A percentile compares a stretch with the other conserved stretches of the same genome.
Evolutionary conservation across 176 grass and related monocot genomes (phyloP).

Genomic region (Lolium perenne): DNA sequence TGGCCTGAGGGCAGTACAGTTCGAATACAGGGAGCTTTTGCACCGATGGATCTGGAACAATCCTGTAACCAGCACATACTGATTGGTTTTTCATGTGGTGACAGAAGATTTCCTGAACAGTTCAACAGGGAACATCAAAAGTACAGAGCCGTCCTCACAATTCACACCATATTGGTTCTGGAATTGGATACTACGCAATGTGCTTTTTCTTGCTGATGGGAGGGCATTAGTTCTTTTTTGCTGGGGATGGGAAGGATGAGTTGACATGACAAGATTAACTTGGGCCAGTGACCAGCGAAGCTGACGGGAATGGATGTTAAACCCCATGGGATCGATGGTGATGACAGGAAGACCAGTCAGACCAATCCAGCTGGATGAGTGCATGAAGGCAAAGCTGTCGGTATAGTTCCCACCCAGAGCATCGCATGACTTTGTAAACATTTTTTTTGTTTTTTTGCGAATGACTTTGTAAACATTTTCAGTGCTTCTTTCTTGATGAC

Average conservation of each 20-base stretch:
- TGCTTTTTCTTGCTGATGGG: constrained; percentile 1
- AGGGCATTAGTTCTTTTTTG: constrained; percentile 18
- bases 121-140: neutral
- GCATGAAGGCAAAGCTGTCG: constrained; percentile 32
- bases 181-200: neutral
- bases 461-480: neutral
- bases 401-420: constrained; percentile 17
- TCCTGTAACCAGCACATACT: neutral
- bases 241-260: neutral
- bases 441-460: too few relatives aligned
- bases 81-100: constrained; percentile 2
- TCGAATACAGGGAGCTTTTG: neutral
- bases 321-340: neutral
- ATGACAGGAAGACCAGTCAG: constrained; percentile 37
- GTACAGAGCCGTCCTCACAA: constrained; percentile 10
- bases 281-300: constrained; percentile 6
- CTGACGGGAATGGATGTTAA: constrained; percentile 35
- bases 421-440: neutral
- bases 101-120: constrained; percentile 29
- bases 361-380: neutral
- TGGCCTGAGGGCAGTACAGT: neutral
- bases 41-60: neutral
- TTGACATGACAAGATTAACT: constrained; percentile 51
- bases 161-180: neutral
- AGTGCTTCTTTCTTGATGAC: constrained; percentile 14